Evolutionary conservation across 306 rosid species (phyloP).

Genomic region (Prunus persica): Prunus_persica_NCBIv2 NC_034011.1:21894001-21894500

Average conservation of each 20-base stretch:
- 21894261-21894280: conserved; percentile 63
- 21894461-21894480: not conserved
- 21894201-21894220: conserved; percentile 56
- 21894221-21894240: conserved; percentile 59
- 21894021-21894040: conserved; percentile 66
- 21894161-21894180: not conserved
- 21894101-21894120: not conserved
- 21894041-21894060: conserved; percentile 55
- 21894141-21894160: not conserved
- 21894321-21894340: not conserved
- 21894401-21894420: not conserved
- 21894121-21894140: not conserved
- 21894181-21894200: conserved; percentile 58
- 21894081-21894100: conserved; percentile 23
- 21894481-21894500: not conserved
- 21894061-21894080: conserved; percentile 54
- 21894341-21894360: not conserved
- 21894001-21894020: conserved; percentile 61
- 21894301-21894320: conserved; percentile 29
- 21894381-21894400: not conserved
- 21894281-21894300: conserved; percentile 61
- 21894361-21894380: not conserved
- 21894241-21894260: conserved; percentile 58
- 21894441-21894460: not conserved
- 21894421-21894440: too few relatives aligned